A percentile compares a stretch with the other conserved stretches of the same genome.
phyloP scores from a whole-genome alignment of 371 early-diverging fungal species.

The Mortierella sp. region DNA sequence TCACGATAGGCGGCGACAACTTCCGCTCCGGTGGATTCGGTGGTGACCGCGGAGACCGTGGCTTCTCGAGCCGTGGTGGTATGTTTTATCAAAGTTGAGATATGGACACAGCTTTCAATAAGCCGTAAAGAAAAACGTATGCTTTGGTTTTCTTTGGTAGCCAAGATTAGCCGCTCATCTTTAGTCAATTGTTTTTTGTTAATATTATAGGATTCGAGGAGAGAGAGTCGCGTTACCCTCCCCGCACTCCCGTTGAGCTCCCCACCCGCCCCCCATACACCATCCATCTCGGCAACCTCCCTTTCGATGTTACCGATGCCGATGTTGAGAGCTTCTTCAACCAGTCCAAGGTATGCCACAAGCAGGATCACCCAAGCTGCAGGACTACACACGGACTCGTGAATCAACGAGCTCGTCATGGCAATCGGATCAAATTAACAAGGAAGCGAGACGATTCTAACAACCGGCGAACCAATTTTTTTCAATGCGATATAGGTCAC shows the following conservation, averaged over 20 bases:
- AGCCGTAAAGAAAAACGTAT: not conserved
- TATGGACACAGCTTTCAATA: not conserved
- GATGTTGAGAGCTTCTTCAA: constrained; percentile 82
- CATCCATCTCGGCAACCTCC: constrained; percentile 90
- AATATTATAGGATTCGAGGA: constrained; percentile 39
- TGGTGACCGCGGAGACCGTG: constrained; percentile 61
- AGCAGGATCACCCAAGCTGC: not conserved
- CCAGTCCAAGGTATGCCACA: constrained; percentile 67
- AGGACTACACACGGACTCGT: not conserved
- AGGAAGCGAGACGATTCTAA: too few relatives aligned
- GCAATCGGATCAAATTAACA: not conserved
- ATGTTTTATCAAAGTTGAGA: constrained; percentile 10
- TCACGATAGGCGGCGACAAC: constrained; percentile 30
- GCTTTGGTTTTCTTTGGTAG: not conserved
- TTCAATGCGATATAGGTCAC: constrained; percentile 62
- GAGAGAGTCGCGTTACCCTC: constrained; percentile 56
- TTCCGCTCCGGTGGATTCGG: constrained; percentile 56
- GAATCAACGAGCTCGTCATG: not conserved
- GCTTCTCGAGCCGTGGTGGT: constrained; percentile 58
- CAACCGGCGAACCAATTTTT: not conserved
- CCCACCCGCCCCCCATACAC: constrained; percentile 92
- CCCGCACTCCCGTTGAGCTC: constrained; percentile 74
- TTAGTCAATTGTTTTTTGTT: not conserved
- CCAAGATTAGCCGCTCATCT: not conserved
- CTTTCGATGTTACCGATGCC: constrained; percentile 84